Conservation (phyloP, 176 grass and related monocot species). For the Dendrocalamus sinicus region DNA sequence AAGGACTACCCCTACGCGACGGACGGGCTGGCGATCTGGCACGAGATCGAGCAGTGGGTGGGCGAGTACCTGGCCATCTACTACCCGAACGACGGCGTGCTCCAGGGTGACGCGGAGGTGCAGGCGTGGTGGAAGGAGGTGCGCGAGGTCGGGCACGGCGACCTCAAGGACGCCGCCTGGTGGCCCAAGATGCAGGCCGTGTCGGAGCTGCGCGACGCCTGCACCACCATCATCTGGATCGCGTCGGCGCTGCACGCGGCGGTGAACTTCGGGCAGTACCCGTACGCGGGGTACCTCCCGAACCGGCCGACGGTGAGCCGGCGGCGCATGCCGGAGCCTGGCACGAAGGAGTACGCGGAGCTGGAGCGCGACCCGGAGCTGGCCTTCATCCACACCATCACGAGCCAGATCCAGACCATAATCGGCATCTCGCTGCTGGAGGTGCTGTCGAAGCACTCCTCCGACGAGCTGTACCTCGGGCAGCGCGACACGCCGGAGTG, state of each 20-base stretch:
- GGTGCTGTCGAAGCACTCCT: slow-evolving; percentile 74
- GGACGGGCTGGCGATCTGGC: slow-evolving; percentile 78
- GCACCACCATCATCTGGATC: slow-evolving; percentile 82
- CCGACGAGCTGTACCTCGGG: slow-evolving; percentile 79
- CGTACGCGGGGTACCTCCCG: slow-evolving; percentile 78
- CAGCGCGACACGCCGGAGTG: slow-evolving; percentile 74
- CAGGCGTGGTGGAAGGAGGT: slow-evolving; percentile 90
- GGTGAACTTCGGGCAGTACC: slow-evolving; percentile 90
- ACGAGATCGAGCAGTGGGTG: slow-evolving; percentile 74
- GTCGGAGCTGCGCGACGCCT: slow-evolving; percentile 53
- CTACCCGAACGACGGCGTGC: slow-evolving; percentile 54
- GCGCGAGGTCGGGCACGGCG: slow-evolving; percentile 83
- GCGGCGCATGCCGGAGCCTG: slow-evolving; percentile 62
- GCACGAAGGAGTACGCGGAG: slow-evolving; percentile 50
- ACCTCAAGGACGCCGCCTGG: slow-evolving; percentile 65
- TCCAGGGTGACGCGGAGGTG: slow-evolving; percentile 63
- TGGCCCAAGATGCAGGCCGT: slow-evolving; percentile 63
- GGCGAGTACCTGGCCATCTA: slow-evolving; percentile 74
- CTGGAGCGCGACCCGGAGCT: slow-evolving; percentile 57
- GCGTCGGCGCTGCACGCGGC: slow-evolving; percentile 87
- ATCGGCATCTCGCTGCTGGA: slow-evolving; percentile 74
- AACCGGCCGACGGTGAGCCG: slow-evolving; percentile 81
- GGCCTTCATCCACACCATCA: slow-evolving; percentile 73
- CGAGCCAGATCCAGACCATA: slow-evolving; percentile 83
- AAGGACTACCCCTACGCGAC: slow-evolving; percentile 75